phyloP scores from a whole-genome alignment of 306 rosid species.

The Vigna nakashimae region DNA sequence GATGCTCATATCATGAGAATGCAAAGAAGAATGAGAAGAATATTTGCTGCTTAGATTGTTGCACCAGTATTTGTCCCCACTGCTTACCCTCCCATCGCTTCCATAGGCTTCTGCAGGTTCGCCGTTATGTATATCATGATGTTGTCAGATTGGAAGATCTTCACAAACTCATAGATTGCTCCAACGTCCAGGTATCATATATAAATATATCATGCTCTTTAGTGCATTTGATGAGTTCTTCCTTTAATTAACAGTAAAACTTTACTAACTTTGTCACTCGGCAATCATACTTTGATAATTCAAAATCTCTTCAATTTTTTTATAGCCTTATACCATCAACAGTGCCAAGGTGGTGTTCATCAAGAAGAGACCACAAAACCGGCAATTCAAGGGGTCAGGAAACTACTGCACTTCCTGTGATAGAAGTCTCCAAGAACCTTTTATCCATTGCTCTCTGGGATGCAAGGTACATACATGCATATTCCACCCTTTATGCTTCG shows the following conservation, averaged over 20 bases:
- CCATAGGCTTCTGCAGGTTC: constrained; percentile 38
- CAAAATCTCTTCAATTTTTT: background rate
- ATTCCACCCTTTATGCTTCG: background rate
- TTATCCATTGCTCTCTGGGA: constrained; percentile 36
- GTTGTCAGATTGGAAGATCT: constrained; percentile 39
- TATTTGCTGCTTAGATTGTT: constrained; percentile 32
- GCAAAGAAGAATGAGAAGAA: constrained; percentile 38
- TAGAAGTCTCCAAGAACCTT: constrained; percentile 38
- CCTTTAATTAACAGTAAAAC: background rate
- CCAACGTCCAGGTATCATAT: constrained; percentile 16
- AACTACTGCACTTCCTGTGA: constrained; percentile 36
- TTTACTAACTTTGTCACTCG: background rate
- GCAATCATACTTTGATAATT: background rate
- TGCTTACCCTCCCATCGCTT: constrained; percentile 29
- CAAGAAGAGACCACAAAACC: constrained; percentile 38
- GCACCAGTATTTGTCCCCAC: constrained; percentile 29
- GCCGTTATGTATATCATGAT: constrained; percentile 34
- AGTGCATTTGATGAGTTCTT: background rate
- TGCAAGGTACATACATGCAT: constrained; percentile 20
- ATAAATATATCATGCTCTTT: too few species aligned
- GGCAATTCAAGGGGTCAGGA: constrained; percentile 31
- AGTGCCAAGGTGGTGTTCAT: constrained; percentile 37
- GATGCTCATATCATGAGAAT: constrained; percentile 27
- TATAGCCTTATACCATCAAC: constrained; percentile 28
- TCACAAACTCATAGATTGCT: constrained; percentile 31